Conservation (phyloP, 202 grass and related monocot genomes). For the Schoenoplectus tabernaemontani region DNA sequence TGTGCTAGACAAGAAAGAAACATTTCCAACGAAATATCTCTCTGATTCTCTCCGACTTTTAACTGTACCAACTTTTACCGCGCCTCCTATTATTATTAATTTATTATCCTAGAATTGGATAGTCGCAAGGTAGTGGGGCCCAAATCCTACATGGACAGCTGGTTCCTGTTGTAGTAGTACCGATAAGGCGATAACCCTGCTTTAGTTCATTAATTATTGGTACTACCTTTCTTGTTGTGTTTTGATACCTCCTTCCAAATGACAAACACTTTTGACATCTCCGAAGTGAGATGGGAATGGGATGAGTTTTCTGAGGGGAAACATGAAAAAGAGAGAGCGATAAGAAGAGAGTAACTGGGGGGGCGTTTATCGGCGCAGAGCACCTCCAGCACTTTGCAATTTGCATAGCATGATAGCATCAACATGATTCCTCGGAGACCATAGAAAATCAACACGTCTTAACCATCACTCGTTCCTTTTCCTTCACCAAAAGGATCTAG, state of each 20-base stretch:
- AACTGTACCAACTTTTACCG: neutral
- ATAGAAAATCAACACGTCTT: slow-evolving; percentile 4
- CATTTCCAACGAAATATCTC: neutral
- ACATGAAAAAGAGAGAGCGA: neutral
- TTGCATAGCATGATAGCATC: neutral
- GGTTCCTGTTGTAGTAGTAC: slow-evolving; percentile 18
- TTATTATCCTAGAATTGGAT: no score
- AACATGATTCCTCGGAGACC: neutral
- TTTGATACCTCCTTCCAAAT: slow-evolving; percentile 8
- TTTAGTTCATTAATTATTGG: slow-evolving; percentile 26
- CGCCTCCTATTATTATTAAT: neutral
- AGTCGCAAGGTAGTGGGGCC: neutral
- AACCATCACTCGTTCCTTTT: neutral
- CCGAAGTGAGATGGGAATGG: neutral
- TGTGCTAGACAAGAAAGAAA: neutral
- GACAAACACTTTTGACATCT: neutral
- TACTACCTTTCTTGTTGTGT: neutral
- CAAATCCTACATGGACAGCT: slow-evolving; percentile 9
- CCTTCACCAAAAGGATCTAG: neutral
- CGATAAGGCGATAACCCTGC: neutral
- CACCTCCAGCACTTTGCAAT: no score
- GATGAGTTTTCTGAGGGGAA: neutral
- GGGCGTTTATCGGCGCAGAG: neutral
- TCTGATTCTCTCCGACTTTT: neutral
- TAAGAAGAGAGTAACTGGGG: neutral